Evolutionary conservation across 1,284 basidiomycete genomes (phyloP).

Genomic region (Megacollybia platyphylla): DNA sequence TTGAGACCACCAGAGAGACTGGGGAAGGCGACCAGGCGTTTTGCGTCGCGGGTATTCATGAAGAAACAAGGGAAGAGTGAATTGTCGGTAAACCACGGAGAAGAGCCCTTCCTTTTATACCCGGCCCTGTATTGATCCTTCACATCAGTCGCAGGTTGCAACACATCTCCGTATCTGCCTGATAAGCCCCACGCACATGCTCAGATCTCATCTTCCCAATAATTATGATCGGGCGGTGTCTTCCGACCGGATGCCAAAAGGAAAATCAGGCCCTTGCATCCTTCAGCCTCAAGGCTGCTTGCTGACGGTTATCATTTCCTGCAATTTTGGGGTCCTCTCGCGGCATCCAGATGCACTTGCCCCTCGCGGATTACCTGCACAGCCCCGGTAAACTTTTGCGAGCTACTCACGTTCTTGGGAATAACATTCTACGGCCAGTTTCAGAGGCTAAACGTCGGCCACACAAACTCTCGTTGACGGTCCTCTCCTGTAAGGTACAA

Average conservation of each 20-base stretch:
- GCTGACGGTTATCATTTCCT: not conserved
- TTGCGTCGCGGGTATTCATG: constrained; percentile 16
- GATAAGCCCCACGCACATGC: too few relatives aligned
- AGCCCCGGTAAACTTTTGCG: too few relatives aligned
- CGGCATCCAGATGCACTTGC: not conserved
- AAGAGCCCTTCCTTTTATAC: not conserved
- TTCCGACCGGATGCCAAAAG: too few relatives aligned
- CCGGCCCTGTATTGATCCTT: not conserved
- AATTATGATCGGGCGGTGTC: too few relatives aligned
- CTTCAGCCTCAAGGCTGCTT: not conserved
- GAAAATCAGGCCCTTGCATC: not conserved
- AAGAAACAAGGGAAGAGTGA: constrained; percentile 10
- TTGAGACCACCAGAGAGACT: constrained; percentile 55
- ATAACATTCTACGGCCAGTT: too few relatives aligned
- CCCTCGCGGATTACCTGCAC: too few relatives aligned
- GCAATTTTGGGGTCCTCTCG: not conserved
- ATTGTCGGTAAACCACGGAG: not conserved
- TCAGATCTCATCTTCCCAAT: too few relatives aligned
- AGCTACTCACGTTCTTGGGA: too few relatives aligned
- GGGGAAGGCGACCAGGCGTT: constrained; percentile 55
- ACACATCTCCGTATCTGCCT: not conserved
- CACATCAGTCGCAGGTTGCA: not conserved
- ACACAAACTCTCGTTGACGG: too few relatives aligned
- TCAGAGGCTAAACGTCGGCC: too few relatives aligned
- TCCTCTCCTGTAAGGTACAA: too few relatives aligned